Percentiles rank a stretch among this genome's conserved stretches.
These are phyloP conservation scores for Boletellus deceptivus DNA, from an alignment of 1,284 basidiomycete species.

Conservation along the genomic window DNA sequence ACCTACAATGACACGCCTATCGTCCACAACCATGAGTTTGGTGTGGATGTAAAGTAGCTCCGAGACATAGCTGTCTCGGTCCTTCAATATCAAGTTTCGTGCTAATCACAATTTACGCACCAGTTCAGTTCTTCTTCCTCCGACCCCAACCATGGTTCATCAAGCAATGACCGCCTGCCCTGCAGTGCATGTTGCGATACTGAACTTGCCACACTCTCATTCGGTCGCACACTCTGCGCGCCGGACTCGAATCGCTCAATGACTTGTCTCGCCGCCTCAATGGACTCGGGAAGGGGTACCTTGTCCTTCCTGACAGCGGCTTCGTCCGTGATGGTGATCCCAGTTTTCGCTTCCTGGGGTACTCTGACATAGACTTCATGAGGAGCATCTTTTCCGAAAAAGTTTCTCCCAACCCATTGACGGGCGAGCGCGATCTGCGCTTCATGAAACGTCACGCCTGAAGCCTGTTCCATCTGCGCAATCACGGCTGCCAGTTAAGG, in stretches of 20 bases:
- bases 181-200: conserved; percentile 77
- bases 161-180: conserved; percentile 55
- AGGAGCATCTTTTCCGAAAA: conserved; percentile 40
- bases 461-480: conserved; percentile 66
- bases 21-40: conserved; percentile 93
- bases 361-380: conserved; percentile 53
- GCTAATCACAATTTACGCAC: conserved; percentile 41
- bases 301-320: conserved; percentile 55
- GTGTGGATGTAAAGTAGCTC: conserved; percentile 82
- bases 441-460: conserved; percentile 78
- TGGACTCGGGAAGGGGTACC: conserved; percentile 62
- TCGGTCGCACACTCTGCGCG: conserved; percentile 50
- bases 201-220: conserved; percentile 65
- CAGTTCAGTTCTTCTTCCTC: conserved; percentile 80
- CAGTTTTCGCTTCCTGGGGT: conserved; percentile 45
- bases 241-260: conserved; percentile 68
- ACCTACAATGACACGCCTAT: conserved; percentile 79
- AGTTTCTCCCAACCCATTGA: conserved; percentile 68
- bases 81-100: conserved; percentile 2
- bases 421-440: conserved; percentile 86
- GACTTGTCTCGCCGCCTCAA: conserved; percentile 62
- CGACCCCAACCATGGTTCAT: conserved; percentile 82
- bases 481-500: conserved; percentile 49
- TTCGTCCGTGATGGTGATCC: conserved; percentile 45
- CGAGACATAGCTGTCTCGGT: conserved; percentile 61